These are phyloP conservation scores for Jatropha multifida DNA, from an alignment of 441 rosid genomes.

Conservation along the genomic window DNA sequence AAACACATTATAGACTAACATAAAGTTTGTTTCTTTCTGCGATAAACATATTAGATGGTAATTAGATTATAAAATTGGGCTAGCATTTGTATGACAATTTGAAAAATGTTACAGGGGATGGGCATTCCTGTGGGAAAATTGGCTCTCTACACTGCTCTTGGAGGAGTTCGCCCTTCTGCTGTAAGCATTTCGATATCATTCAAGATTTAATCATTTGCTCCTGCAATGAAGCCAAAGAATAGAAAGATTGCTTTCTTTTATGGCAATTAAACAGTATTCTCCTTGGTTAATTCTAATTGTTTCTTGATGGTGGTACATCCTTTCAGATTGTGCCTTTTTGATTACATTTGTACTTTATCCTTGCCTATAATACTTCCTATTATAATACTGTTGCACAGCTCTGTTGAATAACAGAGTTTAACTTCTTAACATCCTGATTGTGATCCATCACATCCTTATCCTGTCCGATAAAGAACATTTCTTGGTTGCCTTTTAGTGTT, in stretches of 20 bases:
- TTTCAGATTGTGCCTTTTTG: background rate
- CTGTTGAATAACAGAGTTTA: background rate
- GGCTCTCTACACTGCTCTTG: conserved; percentile 85
- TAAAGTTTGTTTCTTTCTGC: background rate
- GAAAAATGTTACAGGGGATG: conserved; percentile 68
- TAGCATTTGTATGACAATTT: background rate
- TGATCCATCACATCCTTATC: background rate
- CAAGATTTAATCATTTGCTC: background rate
- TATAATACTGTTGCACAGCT: background rate
- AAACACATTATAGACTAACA: background rate
- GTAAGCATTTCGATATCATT: conserved; percentile 42
- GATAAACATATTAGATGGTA: background rate
- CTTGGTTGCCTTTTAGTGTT: conserved; percentile 52
- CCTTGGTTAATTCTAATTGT: background rate
- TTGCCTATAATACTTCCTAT: too few relatives aligned
- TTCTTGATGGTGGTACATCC: background rate
- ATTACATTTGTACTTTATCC: background rate
- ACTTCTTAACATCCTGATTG: background rate
- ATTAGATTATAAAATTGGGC: background rate
- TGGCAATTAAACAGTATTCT: background rate
- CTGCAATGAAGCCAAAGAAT: background rate
- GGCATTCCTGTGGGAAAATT: conserved; percentile 98
- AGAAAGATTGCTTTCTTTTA: background rate
- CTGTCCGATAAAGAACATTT: conserved; percentile 11
- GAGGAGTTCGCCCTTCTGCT: conserved; percentile 90